These are phyloP conservation scores for Plasmodium vivax DNA, from an alignment of 169 alveolate genomes.

Conservation along the genomic window DNA sequence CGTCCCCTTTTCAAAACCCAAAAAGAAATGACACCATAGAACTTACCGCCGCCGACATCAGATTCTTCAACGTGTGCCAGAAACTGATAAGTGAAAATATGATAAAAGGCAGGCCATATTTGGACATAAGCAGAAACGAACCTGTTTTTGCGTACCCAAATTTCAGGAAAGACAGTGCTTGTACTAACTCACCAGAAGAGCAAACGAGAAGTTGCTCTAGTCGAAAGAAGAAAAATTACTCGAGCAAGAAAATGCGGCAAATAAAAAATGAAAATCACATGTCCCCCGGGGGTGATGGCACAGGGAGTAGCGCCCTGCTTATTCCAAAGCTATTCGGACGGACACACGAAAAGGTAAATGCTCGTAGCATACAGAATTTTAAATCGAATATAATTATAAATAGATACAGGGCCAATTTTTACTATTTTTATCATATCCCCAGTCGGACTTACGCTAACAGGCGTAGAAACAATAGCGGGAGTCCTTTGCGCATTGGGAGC, in stretches of 20 bases:
- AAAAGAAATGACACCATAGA: slow-evolving; percentile 52
- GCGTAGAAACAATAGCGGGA: slow-evolving; percentile 1
- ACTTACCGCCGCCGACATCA: slow-evolving; percentile 7
- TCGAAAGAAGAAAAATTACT: slow-evolving; percentile 18
- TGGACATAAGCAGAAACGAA: slow-evolving; percentile 28
- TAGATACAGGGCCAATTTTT: slow-evolving; percentile 65
- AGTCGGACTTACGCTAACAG: background rate
- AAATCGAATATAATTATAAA: slow-evolving; percentile 67
- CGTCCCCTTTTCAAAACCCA: slow-evolving; percentile 9
- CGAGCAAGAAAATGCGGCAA: background rate
- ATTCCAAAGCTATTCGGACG: slow-evolving; percentile 54
- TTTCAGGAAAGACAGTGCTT: slow-evolving; percentile 22
- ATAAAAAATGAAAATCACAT: background rate
- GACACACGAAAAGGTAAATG: slow-evolving; percentile 58
- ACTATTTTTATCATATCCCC: slow-evolving; percentile 31
- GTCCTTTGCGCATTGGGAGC: background rate
- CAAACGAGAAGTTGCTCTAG: background rate
- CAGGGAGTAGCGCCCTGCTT: slow-evolving; percentile 9
- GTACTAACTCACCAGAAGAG: slow-evolving; percentile 41
- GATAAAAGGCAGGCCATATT: slow-evolving; percentile 17
- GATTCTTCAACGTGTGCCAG: slow-evolving; percentile 29
- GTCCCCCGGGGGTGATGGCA: background rate
- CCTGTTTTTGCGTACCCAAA: slow-evolving; percentile 4
- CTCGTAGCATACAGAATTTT: slow-evolving; percentile 39
- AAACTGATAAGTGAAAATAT: slow-evolving; percentile 56